phyloP scores from a whole-genome alignment of 2,329 filamentous ascomycete genomes.

The Akanthomyces uredinophilus region DNA sequence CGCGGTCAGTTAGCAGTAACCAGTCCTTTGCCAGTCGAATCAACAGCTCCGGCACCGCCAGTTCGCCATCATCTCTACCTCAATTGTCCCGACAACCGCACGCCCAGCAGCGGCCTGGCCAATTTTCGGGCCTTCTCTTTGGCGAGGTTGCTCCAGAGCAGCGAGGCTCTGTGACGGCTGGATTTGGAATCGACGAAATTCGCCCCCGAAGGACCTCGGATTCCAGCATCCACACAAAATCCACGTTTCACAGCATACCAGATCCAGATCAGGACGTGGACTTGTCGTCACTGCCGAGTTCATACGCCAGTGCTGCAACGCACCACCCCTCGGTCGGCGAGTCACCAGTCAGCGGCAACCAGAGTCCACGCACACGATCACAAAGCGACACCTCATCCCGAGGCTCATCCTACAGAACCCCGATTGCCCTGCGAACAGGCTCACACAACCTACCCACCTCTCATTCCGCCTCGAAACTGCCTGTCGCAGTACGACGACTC shows the following conservation, averaged over 20 bases:
- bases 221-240: constrained; percentile 53
- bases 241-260: constrained; percentile 47
- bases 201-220: constrained; percentile 63
- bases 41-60: constrained; percentile 37
- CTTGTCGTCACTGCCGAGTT: constrained; percentile 61
- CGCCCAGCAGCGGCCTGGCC: constrained; percentile 30
- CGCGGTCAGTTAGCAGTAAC: constrained; percentile 35
- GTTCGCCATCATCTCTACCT: background rate
- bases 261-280: constrained; percentile 50
- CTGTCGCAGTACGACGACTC: constrained; percentile 42
- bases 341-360: constrained; percentile 20
- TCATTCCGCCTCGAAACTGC: constrained; percentile 38
- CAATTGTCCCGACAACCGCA: constrained; percentile 27
- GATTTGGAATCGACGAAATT: constrained; percentile 54
- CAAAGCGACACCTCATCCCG: constrained; percentile 55
- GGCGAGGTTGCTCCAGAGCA: constrained; percentile 66
- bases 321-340: constrained; percentile 20
- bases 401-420: constrained; percentile 24
- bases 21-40: constrained; percentile 58
- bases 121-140: constrained; percentile 57
- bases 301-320: constrained; percentile 45
- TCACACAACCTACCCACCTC: constrained; percentile 21
- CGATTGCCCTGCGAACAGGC: constrained; percentile 28
- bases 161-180: constrained; percentile 45
- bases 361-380: constrained; percentile 41